These are phyloP conservation scores for Saccharomyces hybrid DNA, from an alignment of 1,139 yeast genomes.

Conservation along the genomic window DNA sequence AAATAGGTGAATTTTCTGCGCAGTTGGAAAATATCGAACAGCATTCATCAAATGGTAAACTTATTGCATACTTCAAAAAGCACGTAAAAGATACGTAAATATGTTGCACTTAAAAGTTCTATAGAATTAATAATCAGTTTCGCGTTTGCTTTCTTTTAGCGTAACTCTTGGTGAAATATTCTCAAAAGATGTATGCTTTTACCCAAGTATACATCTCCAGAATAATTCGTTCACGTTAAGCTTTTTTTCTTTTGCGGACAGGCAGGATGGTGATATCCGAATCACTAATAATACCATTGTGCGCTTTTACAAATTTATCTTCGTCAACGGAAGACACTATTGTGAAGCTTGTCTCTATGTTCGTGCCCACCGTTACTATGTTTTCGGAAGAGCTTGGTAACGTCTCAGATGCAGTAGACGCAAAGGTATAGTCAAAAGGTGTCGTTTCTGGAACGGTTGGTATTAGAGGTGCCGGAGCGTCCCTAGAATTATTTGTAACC, in stretches of 20 bases:
- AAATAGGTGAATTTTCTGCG: background rate
- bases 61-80: background rate
- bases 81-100: background rate
- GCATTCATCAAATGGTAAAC: background rate
- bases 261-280: background rate
- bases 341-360: background rate
- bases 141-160: background rate
- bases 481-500: background rate
- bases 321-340: background rate
- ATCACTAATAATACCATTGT: background rate
- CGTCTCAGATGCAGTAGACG: background rate
- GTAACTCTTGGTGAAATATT: background rate
- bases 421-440: background rate
- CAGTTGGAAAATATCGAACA: background rate
- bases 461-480: background rate
- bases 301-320: background rate
- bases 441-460: background rate
- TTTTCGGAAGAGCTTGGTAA: background rate
- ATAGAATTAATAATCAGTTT: background rate
- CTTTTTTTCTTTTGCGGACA: background rate
- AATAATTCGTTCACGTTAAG: background rate
- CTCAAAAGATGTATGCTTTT: no score
- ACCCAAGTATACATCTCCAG: no score
- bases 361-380: background rate
- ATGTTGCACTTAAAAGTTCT: background rate